Conservation (phyloP, 768 basidiomycete species). For the Lactarius psammicola region DNA sequence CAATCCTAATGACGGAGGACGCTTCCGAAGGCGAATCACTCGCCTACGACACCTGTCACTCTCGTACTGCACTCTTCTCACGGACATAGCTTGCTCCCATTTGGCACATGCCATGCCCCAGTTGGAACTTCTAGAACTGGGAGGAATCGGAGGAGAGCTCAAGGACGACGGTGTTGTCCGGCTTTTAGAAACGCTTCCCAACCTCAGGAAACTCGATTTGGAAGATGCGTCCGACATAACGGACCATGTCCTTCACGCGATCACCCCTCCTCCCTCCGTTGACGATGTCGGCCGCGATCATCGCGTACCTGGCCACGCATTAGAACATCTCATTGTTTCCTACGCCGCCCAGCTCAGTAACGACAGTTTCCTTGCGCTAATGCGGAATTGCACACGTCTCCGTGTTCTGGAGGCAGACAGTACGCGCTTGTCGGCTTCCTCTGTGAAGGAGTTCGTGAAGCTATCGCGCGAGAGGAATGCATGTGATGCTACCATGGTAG, state of each 20-base stretch:
- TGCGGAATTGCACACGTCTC: slow-evolving; percentile 60
- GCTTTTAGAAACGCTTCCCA: slow-evolving; percentile 65
- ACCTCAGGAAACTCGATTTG: slow-evolving; percentile 76
- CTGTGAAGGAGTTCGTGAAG: slow-evolving; percentile 67
- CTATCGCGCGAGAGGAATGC: slow-evolving; percentile 48
- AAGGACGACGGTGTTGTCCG: slow-evolving; percentile 71
- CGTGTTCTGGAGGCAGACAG: slow-evolving; percentile 74
- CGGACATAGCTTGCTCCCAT: slow-evolving; percentile 71
- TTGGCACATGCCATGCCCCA: slow-evolving; percentile 67
- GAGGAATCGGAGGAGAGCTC: slow-evolving; percentile 66
- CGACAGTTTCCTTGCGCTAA: slow-evolving; percentile 59
- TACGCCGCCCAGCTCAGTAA: slow-evolving; percentile 63
- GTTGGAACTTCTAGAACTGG: slow-evolving; percentile 77
- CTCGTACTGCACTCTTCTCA: slow-evolving; percentile 67
- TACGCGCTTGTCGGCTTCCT: slow-evolving; percentile 62
- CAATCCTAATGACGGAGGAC: slow-evolving; percentile 48
- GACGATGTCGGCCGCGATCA: slow-evolving; percentile 25
- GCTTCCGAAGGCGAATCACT: slow-evolving; percentile 61
- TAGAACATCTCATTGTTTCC: slow-evolving; percentile 74
- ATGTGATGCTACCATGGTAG: slow-evolving; percentile 56
- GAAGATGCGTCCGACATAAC: slow-evolving; percentile 77
- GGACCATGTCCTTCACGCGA: slow-evolving; percentile 62
- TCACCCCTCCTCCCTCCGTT: slow-evolving; percentile 49
- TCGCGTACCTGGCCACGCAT: slow-evolving; percentile 49
- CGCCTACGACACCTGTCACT: slow-evolving; percentile 70